Conservation (phyloP, 495 filamentous ascomycete species). For the Podospora tetraspora region DNA sequence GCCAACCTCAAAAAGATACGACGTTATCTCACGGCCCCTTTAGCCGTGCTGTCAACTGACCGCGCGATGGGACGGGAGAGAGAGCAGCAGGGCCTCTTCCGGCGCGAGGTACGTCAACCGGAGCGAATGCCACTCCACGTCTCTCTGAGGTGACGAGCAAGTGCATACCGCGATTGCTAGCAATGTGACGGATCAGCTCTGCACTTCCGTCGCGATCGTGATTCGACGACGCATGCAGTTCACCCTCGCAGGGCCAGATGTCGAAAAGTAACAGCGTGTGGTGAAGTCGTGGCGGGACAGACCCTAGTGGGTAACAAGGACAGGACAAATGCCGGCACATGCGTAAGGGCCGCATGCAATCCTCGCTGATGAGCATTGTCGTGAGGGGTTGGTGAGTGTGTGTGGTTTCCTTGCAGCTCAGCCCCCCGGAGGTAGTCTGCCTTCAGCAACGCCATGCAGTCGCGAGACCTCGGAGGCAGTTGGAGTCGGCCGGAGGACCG, state of each 20-base stretch:
- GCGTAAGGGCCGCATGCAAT: neutral
- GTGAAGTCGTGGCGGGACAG: neutral
- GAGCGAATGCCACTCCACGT: neutral
- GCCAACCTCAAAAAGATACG: neutral
- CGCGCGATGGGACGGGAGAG: neutral
- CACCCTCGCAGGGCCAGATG: neutral
- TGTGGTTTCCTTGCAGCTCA: neutral
- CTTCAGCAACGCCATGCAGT: neutral
- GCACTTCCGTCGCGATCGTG: neutral
- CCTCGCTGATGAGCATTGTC: neutral
- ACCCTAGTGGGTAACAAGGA: neutral
- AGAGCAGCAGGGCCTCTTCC: neutral
- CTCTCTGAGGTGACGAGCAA: neutral
- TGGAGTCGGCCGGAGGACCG: neutral
- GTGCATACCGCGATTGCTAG: neutral
- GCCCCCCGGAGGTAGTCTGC: neutral
- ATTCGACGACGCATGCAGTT: neutral
- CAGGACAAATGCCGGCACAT: neutral
- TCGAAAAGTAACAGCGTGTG: neutral
- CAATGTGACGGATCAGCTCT: neutral
- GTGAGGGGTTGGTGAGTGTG: neutral
- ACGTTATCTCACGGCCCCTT: conserved; percentile 1
- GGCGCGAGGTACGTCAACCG: conserved; percentile 4
- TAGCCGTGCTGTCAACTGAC: conserved; percentile 5
- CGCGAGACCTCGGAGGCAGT: neutral